Conservation (phyloP, 441 rosid species). For the Arabidopsis lyrata region DNA sequence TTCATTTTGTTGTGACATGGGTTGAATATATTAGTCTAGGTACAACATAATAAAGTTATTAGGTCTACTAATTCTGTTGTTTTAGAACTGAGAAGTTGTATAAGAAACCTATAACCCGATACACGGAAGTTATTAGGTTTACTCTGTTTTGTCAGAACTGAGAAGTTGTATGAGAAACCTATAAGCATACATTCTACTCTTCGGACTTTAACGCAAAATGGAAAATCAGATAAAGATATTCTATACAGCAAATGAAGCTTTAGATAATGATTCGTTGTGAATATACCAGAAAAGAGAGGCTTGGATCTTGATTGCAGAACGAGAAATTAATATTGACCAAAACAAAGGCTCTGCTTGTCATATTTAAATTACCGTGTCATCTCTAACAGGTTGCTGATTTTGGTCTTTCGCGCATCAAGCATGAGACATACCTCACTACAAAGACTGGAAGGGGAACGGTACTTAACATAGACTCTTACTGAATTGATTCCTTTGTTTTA, state of each 20-base stretch:
- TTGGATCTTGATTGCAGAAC: neutral
- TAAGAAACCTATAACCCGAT: neutral
- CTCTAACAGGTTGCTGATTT: constrained; percentile 91
- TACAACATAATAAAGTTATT: constrained; percentile 3
- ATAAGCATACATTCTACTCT: neutral
- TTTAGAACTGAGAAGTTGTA: constrained; percentile 12
- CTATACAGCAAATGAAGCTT: constrained; percentile 9
- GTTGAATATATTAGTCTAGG: constrained; percentile 2
- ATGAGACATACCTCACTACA: constrained; percentile 79
- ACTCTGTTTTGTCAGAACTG: constrained; percentile 8
- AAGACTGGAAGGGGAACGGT: constrained; percentile 97
- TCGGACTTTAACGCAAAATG: neutral
- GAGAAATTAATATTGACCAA: neutral
- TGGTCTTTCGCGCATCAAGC: constrained; percentile 94
- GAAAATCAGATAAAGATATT: constrained; percentile 24
- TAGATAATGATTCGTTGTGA: neutral
- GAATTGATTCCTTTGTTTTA: constrained; percentile 9
- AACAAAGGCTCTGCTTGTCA: neutral
- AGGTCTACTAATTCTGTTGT: constrained; percentile 3
- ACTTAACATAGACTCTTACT: constrained; percentile 27
- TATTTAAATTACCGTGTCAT: constrained; percentile 25
- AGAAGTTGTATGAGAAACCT: constrained; percentile 21
- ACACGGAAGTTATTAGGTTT: neutral
- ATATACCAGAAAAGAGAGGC: constrained; percentile 11
- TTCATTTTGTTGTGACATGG: constrained; percentile 14